A percentile compares a stretch with the other conserved stretches of the same genome.
Conservation (phyloP, 2,329 filamentous ascomycete species). For the Fusarium ramigenum region DNA sequence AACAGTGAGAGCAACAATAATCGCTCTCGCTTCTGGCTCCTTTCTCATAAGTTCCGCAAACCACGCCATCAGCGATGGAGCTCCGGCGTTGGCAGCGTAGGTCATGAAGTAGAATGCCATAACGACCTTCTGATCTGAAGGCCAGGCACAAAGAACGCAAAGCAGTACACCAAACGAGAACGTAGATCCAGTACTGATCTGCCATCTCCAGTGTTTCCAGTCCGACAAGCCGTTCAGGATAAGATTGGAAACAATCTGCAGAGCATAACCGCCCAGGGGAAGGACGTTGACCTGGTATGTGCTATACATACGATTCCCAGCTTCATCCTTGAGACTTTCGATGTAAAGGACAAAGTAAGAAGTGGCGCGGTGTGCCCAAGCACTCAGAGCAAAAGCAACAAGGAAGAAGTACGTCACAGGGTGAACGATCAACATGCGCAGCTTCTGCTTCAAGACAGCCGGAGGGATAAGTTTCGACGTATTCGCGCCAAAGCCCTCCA, state of each 20-base stretch:
- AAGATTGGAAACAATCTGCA: slow-evolving; percentile 50
- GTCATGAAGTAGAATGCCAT: slow-evolving; percentile 51
- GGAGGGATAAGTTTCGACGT: slow-evolving; percentile 43
- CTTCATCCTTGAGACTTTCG: slow-evolving; percentile 40
- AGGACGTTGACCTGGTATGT: slow-evolving; percentile 47
- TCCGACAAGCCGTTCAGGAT: slow-evolving; percentile 50
- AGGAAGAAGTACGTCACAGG: slow-evolving; percentile 47
- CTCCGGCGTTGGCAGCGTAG: slow-evolving; percentile 47
- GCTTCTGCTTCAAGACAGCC: slow-evolving; percentile 37
- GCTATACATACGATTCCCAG: slow-evolving; percentile 42
- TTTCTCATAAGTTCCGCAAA: slow-evolving; percentile 48
- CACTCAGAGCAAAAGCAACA: slow-evolving; percentile 43
- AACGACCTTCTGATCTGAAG: slow-evolving; percentile 45
- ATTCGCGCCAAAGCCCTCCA: slow-evolving; percentile 43
- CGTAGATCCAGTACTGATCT: slow-evolving; percentile 47
- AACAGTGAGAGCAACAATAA: slow-evolving; percentile 50
- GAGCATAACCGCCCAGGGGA: slow-evolving; percentile 44
- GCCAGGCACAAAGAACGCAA: slow-evolving; percentile 48
- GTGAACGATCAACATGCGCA: slow-evolving; percentile 42
- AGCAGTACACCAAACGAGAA: slow-evolving; percentile 45
- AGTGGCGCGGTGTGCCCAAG: slow-evolving; percentile 46
- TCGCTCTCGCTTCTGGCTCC: slow-evolving; percentile 49
- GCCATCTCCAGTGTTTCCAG: slow-evolving; percentile 53
- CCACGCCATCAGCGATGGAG: slow-evolving; percentile 50
- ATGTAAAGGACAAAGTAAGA: slow-evolving; percentile 49